phyloP scores from a whole-genome alignment of 192 early-diverging fungal species.

The Entomortierella parvispora region DNA sequence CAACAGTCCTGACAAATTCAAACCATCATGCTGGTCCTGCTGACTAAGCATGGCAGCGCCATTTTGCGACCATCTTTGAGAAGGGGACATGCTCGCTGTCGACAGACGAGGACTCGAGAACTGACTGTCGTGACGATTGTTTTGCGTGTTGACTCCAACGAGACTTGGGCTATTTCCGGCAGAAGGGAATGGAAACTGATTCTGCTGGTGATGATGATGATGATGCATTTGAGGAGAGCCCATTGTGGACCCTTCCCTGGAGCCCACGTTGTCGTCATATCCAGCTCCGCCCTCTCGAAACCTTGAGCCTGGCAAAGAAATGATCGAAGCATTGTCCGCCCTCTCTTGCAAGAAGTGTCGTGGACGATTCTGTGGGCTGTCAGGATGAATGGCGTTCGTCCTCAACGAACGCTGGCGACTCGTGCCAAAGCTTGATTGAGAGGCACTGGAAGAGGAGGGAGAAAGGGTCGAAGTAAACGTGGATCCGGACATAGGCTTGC shows the following conservation, averaged over 20 bases:
- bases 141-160: slow-evolving; percentile 15
- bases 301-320: slow-evolving; percentile 38
- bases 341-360: not conserved
- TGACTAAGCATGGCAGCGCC: not conserved
- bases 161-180: slow-evolving; percentile 13
- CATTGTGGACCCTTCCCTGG: not conserved
- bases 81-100: not conserved
- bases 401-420: slow-evolving; percentile 3
- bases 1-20: too few species aligned
- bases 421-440: slow-evolving; percentile 15
- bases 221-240: slow-evolving; percentile 3
- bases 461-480: slow-evolving; percentile 28
- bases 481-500: slow-evolving; percentile 26
- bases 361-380: slow-evolving; percentile 8
- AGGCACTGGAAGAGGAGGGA: slow-evolving; percentile 24
- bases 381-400: slow-evolving; percentile 11
- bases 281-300: slow-evolving; percentile 12
- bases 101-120: slow-evolving; percentile 20
- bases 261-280: not conserved
- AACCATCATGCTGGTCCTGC: too few species aligned
- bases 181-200: not conserved
- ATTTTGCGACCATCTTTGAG: slow-evolving; percentile 6
- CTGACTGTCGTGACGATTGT: slow-evolving; percentile 20
- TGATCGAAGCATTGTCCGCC: slow-evolving; percentile 17
- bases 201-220: too few species aligned